Evolutionary conservation across 768 basidiomycete genomes (phyloP).

Genomic region (Gloeopeniophorella convolvens): DNA sequence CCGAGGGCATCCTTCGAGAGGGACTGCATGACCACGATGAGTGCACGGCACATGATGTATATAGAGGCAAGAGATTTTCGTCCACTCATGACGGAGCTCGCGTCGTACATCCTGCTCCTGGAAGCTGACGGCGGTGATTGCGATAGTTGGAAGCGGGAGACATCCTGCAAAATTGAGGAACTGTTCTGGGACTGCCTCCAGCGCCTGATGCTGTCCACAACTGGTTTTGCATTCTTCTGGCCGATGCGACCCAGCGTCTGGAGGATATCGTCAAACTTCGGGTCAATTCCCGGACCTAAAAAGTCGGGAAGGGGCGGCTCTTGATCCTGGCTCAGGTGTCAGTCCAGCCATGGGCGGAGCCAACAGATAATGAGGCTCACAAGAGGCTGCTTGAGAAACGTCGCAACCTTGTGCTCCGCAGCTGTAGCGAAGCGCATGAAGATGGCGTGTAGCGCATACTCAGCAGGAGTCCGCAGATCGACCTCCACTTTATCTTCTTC

Average conservation of each 20-base stretch:
- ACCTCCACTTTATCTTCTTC: slow-evolving; percentile 63
- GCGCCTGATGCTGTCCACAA: slow-evolving; percentile 79
- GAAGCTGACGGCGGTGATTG: slow-evolving; percentile 30
- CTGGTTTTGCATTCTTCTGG: slow-evolving; percentile 75
- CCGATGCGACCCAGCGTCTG: slow-evolving; percentile 80
- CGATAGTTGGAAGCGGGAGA: slow-evolving; percentile 44
- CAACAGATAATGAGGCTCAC: slow-evolving; percentile 36
- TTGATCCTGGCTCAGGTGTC: slow-evolving; percentile 47
- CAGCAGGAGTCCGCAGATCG: slow-evolving; percentile 77
- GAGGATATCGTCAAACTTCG: slow-evolving; percentile 80
- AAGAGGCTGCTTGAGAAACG: slow-evolving; percentile 59
- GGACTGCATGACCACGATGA: slow-evolving; percentile 68
- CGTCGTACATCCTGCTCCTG: slow-evolving; percentile 38
- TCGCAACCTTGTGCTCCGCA: slow-evolving; percentile 75
- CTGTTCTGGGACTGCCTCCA: slow-evolving; percentile 80
- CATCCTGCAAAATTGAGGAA: slow-evolving; percentile 39
- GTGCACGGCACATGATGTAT: slow-evolving; percentile 84
- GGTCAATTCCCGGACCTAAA: slow-evolving; percentile 68
- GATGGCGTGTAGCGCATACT: slow-evolving; percentile 82
- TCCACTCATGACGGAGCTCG: slow-evolving; percentile 50
- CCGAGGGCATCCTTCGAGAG: slow-evolving; percentile 73
- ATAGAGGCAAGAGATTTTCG: slow-evolving; percentile 77
- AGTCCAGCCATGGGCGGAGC: neutral
- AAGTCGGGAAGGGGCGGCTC: slow-evolving; percentile 60
- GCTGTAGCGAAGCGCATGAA: slow-evolving; percentile 80